phyloP scores from a whole-genome alignment of 2,329 filamentous ascomycete genomes.

The Remersonia thermophila region DNA sequence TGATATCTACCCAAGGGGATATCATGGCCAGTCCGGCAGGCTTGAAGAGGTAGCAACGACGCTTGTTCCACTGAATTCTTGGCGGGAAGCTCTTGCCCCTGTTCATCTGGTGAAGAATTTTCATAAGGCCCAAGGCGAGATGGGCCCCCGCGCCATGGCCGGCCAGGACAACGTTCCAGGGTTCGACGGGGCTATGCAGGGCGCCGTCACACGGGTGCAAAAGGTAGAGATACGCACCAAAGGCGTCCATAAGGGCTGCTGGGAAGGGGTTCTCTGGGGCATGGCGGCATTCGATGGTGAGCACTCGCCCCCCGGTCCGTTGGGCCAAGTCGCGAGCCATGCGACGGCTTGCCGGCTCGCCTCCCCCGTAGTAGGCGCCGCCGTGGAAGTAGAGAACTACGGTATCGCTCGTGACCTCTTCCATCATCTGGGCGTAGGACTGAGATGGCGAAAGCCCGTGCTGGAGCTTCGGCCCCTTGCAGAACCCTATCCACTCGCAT shows the following conservation, averaged over 20 bases:
- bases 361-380: conserved; percentile 61
- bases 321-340: conserved; percentile 50
- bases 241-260: conserved; percentile 57
- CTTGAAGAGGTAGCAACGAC: conserved; percentile 45
- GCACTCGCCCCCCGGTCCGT: conserved; percentile 53
- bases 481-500: too few species aligned
- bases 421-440: conserved; percentile 55
- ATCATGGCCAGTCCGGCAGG: conserved; percentile 52
- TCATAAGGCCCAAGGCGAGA: conserved; percentile 52
- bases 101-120: conserved; percentile 53
- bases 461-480: too few species aligned
- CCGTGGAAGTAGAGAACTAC: conserved; percentile 67
- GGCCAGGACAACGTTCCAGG: conserved; percentile 55
- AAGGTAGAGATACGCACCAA: conserved; percentile 60
- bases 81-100: conserved; percentile 24
- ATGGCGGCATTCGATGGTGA: conserved; percentile 62
- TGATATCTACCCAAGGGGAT: conserved; percentile 62
- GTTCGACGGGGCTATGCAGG: conserved; percentile 51
- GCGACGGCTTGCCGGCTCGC: conserved; percentile 54
- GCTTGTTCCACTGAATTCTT: conserved; percentile 47
- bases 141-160: conserved; percentile 70
- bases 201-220: conserved; percentile 59
- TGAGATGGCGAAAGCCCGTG: too few species aligned
- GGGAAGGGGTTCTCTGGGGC: conserved; percentile 67
- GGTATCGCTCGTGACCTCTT: conserved; percentile 48